Evolutionary conservation across 1,284 basidiomycete species (phyloP), one percentile per base, ranked within the genome.

Genomic region (Trametes polyzona): DNA sequence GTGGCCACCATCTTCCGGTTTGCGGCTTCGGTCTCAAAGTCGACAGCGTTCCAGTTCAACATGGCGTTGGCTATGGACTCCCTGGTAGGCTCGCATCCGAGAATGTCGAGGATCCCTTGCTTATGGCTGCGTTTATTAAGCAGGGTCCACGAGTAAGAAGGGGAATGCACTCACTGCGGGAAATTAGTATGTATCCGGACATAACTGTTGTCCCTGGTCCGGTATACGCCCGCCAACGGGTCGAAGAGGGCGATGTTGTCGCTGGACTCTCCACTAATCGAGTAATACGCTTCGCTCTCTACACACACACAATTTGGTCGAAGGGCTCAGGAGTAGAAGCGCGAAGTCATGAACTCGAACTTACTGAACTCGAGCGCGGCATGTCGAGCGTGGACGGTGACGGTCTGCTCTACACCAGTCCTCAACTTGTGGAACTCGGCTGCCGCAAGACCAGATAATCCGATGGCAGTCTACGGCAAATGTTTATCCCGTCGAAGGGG

Each of bases 161-260:
- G 32, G 9, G 36, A 52, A 33, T 24, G 11, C 7, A 66, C 78
- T 60, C 68, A 85, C 83, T 87, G 84, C 32, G 84, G 80, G 64
- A 87, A 87, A 61, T 86, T 87, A 21, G 84, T 85, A 64, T 87
- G 85, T 17, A 86, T 77, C 24, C 84, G 75, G 12, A 86, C 79
- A 62, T 74, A 80, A 47, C 74, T 72, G 44, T 73, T 62, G 51
- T 82, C 80, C 57, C 78, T 80, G 3, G 84, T 85, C 47, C 70
- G 65, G 65, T 86, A 87, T 0, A 83, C 56, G 0, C 84, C 85
- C 1, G 81, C 80, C 6, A 87, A 73, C 1, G 69, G 63, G 56
- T 87, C 84, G 74, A 80, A 86, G 0, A 78, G 29, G 0, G 66
- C 65, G 8, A 69, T 72, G 7, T 64, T 47, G 7, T 64, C 63